Evolutionary conservation across 306 rosid genomes (phyloP).

Genomic region (Corylus avellana): DNA sequence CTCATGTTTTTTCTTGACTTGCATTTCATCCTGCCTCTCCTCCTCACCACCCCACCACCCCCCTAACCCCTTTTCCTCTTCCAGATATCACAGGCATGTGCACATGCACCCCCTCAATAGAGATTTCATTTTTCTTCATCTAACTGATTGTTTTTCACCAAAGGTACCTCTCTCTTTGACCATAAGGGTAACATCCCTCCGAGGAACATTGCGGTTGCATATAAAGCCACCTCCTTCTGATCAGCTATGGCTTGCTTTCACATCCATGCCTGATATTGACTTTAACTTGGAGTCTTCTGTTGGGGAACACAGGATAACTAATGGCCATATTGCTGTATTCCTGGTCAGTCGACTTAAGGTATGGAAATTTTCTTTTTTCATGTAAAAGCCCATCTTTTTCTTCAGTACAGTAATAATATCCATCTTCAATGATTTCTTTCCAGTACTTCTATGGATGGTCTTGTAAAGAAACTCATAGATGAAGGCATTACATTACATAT

Average conservation of each 20-base stretch:
- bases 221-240: conserved; percentile 97
- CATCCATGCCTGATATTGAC: conserved; percentile 86
- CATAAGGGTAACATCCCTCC: conserved; percentile 73
- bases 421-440: conserved; percentile 2
- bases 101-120: not conserved
- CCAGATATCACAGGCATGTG: not conserved
- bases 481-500: not conserved
- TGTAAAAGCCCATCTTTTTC: not conserved
- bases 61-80: not conserved
- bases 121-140: conserved; percentile 17
- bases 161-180: conserved; percentile 87
- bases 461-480: not conserved
- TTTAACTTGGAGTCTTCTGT: conserved; percentile 75
- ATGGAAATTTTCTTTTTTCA: conserved; percentile 31
- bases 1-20: no score
- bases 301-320: conserved; percentile 85
- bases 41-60: not conserved
- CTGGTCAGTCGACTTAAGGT: conserved; percentile 81
- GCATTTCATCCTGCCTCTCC: not conserved
- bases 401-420: not conserved
- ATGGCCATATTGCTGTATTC: conserved; percentile 62
- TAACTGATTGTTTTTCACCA: conserved; percentile 38
- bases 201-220: conserved; percentile 82
- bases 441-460: not conserved
- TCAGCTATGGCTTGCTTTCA: conserved; percentile 85